These are phyloP conservation scores for Mycoemilia scoparia DNA, from an alignment of 192 early-diverging fungal genomes.

Conservation along the genomic window DNA sequence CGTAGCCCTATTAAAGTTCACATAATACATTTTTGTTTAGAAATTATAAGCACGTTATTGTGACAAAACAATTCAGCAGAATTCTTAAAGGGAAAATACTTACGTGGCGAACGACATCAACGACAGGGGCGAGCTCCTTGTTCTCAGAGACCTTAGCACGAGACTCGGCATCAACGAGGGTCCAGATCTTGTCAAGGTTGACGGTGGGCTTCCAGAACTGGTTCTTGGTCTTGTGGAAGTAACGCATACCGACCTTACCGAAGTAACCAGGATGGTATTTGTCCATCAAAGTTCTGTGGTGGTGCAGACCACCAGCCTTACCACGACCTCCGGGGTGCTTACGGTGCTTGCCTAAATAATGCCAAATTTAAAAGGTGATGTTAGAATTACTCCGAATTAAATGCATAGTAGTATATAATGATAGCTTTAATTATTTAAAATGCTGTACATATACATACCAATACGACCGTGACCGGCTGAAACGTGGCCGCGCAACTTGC, in stretches of 20 bases:
- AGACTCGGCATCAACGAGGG: slow-evolving; percentile 72
- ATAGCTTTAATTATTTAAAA: neutral
- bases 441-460: slow-evolving; percentile 37
- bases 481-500: slow-evolving; percentile 97
- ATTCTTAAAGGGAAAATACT: slow-evolving; percentile 1
- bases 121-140: slow-evolving; percentile 81
- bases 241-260: slow-evolving; percentile 99
- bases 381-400: neutral
- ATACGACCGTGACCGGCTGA: slow-evolving; percentile 99
- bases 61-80: neutral
- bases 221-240: slow-evolving; percentile 94
- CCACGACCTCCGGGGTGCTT: slow-evolving; percentile 99
- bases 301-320: slow-evolving; percentile 99
- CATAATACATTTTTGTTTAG: neutral
- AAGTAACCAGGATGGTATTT: slow-evolving; percentile 99
- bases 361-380: neutral
- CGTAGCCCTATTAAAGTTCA: slow-evolving; percentile 60
- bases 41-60: neutral
- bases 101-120: too few species aligned
- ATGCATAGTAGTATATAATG: neutral
- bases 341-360: slow-evolving; percentile 87
- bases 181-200: slow-evolving; percentile 92
- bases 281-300: slow-evolving; percentile 99
- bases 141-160: slow-evolving; percentile 61
- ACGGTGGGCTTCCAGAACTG: slow-evolving; percentile 65